A percentile compares a stretch with the other conserved stretches of the same genome.
These are phyloP conservation scores for Esteya vermicola DNA, from an alignment of 2,329 filamentous ascomycete species.

Conservation along the genomic window DNA sequence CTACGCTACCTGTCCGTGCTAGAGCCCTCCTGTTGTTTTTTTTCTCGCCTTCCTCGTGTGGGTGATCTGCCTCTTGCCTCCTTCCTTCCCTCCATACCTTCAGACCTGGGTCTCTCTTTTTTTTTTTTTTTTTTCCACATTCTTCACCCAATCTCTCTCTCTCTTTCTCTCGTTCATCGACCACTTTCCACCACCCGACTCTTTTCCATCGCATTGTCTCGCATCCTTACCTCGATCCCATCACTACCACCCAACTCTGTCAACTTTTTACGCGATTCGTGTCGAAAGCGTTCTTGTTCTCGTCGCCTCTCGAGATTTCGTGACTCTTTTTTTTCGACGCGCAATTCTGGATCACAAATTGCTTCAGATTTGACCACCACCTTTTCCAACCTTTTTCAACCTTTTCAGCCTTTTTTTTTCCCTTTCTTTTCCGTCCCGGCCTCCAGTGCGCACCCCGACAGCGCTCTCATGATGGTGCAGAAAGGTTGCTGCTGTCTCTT, in stretches of 20 bases:
- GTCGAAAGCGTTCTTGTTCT: background rate
- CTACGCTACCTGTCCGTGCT: background rate
- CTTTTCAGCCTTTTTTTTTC: background rate
- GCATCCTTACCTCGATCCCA: background rate
- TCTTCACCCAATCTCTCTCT: background rate
- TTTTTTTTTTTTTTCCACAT: background rate
- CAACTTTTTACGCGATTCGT: background rate
- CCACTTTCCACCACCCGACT: background rate
- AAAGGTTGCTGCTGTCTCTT: constrained; percentile 30
- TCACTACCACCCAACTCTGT: background rate
- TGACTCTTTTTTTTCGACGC: background rate
- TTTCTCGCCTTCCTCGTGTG: constrained; percentile 6
- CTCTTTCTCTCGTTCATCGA: background rate
- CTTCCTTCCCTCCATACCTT: no score
- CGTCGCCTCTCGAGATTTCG: background rate
- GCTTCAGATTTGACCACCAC: no score
- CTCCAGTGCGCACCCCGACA: constrained; percentile 18
- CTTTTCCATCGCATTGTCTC: background rate
- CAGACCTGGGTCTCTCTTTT: no score
- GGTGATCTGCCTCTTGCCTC: constrained; percentile 8
- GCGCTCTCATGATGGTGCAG: constrained; percentile 47
- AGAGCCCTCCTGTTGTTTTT: constrained; percentile 2
- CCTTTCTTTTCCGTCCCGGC: background rate
- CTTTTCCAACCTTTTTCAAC: background rate
- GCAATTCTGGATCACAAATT: background rate